Evolutionary conservation across 352 stramenopile species (phyloP), one percentile per base, ranked within the genome.

Genomic region (Pythium guiyangense): DNA sequence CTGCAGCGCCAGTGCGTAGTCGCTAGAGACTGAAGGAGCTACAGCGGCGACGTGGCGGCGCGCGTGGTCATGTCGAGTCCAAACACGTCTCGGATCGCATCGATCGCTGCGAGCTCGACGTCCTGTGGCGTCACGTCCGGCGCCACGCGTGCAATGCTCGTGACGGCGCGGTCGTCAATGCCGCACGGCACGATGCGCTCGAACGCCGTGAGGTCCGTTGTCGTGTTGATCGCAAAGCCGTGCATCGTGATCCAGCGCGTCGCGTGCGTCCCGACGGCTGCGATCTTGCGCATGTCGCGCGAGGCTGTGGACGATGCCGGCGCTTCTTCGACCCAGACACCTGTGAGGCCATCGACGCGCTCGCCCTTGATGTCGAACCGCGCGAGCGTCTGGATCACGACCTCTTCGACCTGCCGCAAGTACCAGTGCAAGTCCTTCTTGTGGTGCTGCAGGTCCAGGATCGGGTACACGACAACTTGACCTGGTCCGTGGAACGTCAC

Each of bases 221-320:
- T 84, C 9, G 98, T 84, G 81, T 99, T 99, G 43, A 99, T 73
- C 8, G 97, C 92, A 69, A 99, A 97, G 34, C 97, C 97, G 67
- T 99, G 97, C 69, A 97, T 98, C 10, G 97, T 99, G 53, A 99
- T 96, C 97, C 97, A 99, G 48, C 88, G 74, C 49, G 88, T 97
- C 3, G 90, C 90, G 37, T 96, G 95, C 14, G 98, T 96, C 10
- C 97, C 97, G 18, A 99, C 89, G 0, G 97, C 96, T 14, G 94
- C 94, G 63, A 99, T 95, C 71, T 99, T 99, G 39, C 85, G 73
- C 73, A 93, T 85, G 22, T 87, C 83, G 17, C 71, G 70, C 35
- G 17, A n/a, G n/a, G 25, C 44, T 52, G 25, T 37, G 31, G 31
- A 10, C 1, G 31, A 2, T 8, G 31, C 5, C 12, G 31, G 31